Evolutionary conservation across 371 early-diverging fungal genomes (phyloP).

Genomic region (Mortierella sp.): DNA sequence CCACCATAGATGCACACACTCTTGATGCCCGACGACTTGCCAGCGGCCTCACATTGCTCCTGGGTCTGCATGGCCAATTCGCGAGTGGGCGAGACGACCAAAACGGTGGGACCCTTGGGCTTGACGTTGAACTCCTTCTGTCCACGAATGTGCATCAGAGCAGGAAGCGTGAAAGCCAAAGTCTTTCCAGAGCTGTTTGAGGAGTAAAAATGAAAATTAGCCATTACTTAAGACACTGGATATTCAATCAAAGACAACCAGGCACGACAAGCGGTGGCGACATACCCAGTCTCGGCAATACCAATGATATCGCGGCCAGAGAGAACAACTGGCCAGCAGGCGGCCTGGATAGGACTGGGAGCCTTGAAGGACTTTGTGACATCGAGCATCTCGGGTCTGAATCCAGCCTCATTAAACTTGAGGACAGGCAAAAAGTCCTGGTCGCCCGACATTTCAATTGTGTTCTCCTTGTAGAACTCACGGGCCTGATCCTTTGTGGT

Average conservation of each 20-base stretch:
- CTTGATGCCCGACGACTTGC: constrained; percentile 76
- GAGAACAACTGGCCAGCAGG: constrained; percentile 86
- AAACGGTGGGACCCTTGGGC: constrained; percentile 68
- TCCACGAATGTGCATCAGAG: constrained; percentile 72
- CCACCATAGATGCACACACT: constrained; percentile 85
- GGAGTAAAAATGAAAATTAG: constrained; percentile 3
- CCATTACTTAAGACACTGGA: background rate
- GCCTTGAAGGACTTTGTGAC: constrained; percentile 86
- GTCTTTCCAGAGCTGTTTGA: constrained; percentile 95
- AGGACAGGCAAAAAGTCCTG: constrained; percentile 79
- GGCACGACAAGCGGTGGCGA: background rate
- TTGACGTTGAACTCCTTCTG: constrained; percentile 62
- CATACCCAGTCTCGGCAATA: constrained; percentile 87
- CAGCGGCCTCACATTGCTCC: constrained; percentile 74
- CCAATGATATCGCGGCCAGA: constrained; percentile 81
- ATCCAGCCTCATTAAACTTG: constrained; percentile 79
- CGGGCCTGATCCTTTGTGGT: constrained; percentile 54
- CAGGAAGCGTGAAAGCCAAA: constrained; percentile 95
- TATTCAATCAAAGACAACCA: background rate
- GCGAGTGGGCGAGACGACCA: constrained; percentile 95
- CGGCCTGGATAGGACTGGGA: constrained; percentile 98
- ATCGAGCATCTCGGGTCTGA: constrained; percentile 77
- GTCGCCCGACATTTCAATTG: constrained; percentile 74
- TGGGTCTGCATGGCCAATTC: constrained; percentile 96
- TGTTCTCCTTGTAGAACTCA: constrained; percentile 74